Base-by-base conservation (phyloP, 192 early-diverging fungal species). In the Coemansia nantahalensis region DNA sequence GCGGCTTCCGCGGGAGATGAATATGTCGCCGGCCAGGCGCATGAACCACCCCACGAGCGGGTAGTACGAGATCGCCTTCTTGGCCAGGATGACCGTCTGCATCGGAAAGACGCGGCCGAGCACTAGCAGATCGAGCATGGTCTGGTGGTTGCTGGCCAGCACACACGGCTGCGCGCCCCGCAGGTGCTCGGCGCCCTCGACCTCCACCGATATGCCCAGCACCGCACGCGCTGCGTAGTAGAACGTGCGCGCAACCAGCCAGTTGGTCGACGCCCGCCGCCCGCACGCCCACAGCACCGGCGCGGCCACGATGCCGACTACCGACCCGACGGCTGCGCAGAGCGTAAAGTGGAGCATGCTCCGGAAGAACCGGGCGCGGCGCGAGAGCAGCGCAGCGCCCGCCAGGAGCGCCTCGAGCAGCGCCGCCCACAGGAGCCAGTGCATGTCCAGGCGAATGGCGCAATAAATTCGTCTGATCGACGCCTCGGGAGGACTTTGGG, bases 1-100 rank as follows among this genome's bases (percentile, higher is more conserved):
- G 43, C 79, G 80, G 79, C 92, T 97, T 39, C 81, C 83, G 28
- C 94, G 86, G 78, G 92, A 84, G 48, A 95, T 88, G 45, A 97
- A 97, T 46, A 97, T 89, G 56, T 91, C 86, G 51, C 84, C 84
- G 23, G 87, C 85, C 31, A 93, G 61, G 18, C 55, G 62, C 68
- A 78, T 89, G 54, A 83, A 91, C 68, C 82, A 79, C 24, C 90
- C 90, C 3, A 94, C 55, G n/a, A 91, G 47, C 39, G 90, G 91
- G 54, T 84, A 82, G 61, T 83, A 90, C 37, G 81, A 84, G 34
- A 92, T 60, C 13, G 73, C 62, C 60, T 80, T 79, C 73, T 94
- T 94, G 23, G 87, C 87, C 52, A 89, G 81, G 45, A 87, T 80
- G 9, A 82, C 79, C 15, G 82, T 80, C 56, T 79, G 62, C 54